Evolutionary conservation across 2,329 filamentous ascomycete species (phyloP).

Genomic region (Pseudomassariella vexata): DNA sequence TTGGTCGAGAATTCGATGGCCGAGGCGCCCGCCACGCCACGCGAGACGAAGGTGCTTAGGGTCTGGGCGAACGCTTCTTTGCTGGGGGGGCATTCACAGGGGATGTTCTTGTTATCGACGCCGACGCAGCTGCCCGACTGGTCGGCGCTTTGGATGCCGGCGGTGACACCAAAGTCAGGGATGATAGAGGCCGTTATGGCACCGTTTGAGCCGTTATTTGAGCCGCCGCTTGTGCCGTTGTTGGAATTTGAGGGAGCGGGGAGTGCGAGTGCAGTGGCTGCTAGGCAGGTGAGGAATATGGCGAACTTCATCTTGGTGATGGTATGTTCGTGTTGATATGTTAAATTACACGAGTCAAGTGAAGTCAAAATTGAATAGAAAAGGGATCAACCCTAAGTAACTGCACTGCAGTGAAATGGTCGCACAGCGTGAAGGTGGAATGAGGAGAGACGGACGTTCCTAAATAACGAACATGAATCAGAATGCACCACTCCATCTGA

Average conservation of each 20-base stretch:
- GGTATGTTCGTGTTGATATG: too few relatives aligned
- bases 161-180: slow-evolving; percentile 2
- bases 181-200: slow-evolving; percentile 2
- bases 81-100: slow-evolving; percentile 2
- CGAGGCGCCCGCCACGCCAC: not conserved
- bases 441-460: too few relatives aligned
- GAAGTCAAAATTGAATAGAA: too few relatives aligned
- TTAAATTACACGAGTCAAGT: too few relatives aligned
- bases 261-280: not conserved
- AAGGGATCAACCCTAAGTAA: too few relatives aligned
- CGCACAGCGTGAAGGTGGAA: too few relatives aligned
- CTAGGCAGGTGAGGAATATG: slow-evolving; percentile 1
- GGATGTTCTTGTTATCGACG: slow-evolving; percentile 3
- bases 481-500: too few relatives aligned
- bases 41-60: slow-evolving; percentile 1
- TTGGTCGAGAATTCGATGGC: not conserved
- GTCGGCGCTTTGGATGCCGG: not conserved
- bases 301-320: slow-evolving; percentile 2
- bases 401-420: too few relatives aligned
- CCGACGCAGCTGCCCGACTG: slow-evolving; percentile 3
- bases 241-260: not conserved
- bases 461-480: too few relatives aligned
- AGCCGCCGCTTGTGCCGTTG: not conserved
- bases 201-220: not conserved
- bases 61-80: not conserved